Conservation (phyloP, 2,329 filamentous ascomycete species). For the Trichoderma sp. region DNA sequence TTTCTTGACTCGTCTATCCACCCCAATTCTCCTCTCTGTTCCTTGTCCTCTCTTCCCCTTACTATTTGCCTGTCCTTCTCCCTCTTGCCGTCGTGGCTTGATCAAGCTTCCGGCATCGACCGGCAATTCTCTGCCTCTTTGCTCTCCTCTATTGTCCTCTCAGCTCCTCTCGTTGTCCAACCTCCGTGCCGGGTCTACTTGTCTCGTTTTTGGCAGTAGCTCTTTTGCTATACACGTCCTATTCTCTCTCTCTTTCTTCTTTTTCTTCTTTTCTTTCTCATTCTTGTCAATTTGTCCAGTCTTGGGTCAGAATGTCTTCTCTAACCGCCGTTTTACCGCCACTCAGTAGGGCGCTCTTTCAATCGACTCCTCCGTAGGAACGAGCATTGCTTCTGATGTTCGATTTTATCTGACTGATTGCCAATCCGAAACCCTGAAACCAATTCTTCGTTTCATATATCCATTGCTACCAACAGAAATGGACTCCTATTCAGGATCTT, state of each 20-base stretch:
- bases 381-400: constrained; percentile 17
- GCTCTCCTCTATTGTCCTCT: neutral
- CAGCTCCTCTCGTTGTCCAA: constrained; percentile 17
- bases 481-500: constrained; percentile 54
- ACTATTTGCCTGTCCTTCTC: constrained; percentile 21
- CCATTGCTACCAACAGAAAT: constrained; percentile 39
- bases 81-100: constrained; percentile 15
- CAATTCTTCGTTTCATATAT: constrained; percentile 3
- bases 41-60: constrained; percentile 19
- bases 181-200: constrained; percentile 13
- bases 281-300: constrained; percentile 30
- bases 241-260: constrained; percentile 29
- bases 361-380: constrained; percentile 26
- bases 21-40: constrained; percentile 24
- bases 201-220: constrained; percentile 3
- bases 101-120: constrained; percentile 22
- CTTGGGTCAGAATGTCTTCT: constrained; percentile 49
- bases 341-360: constrained; percentile 49
- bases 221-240: constrained; percentile 29
- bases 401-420: constrained; percentile 1
- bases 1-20: constrained; percentile 27
- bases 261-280: too few species aligned
- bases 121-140: constrained; percentile 24
- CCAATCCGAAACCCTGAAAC: neutral
- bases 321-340: constrained; percentile 58